Evolutionary conservation across 768 basidiomycete genomes (phyloP).

Genomic region (Lactifluus hygrophoroides): DNA sequence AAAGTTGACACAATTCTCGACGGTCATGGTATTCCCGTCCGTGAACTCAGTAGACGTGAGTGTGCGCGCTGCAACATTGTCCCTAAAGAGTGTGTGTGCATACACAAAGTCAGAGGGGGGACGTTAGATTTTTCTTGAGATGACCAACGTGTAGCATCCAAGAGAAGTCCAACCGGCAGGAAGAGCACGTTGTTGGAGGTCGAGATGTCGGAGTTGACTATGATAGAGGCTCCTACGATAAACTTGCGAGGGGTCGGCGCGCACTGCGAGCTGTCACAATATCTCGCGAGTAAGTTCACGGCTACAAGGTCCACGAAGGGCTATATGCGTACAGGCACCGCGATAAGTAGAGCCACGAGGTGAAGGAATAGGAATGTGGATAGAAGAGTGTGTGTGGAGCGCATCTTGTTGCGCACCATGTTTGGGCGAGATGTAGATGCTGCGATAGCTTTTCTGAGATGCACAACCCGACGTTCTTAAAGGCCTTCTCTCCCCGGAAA

Average conservation of each 20-base stretch:
- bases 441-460: neutral
- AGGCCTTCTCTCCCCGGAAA: neutral
- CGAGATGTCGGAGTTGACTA: conserved; percentile 2
- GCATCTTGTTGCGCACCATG: conserved; percentile 12
- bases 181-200: conserved; percentile 25
- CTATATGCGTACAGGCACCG: neutral
- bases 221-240: neutral
- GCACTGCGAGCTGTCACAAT: neutral
- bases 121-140: neutral
- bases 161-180: conserved; percentile 47
- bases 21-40: conserved; percentile 50
- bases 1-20: conserved; percentile 40
- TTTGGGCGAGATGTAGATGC: conserved; percentile 1
- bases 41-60: conserved; percentile 41
- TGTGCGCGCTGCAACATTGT: conserved; percentile 50
- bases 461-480: conserved; percentile 9
- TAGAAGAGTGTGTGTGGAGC: neutral
- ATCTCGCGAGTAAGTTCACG: neutral
- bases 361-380: neutral
- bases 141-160: conserved; percentile 54
- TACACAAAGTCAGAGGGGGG: conserved; percentile 26
- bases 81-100: conserved; percentile 35
- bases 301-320: neutral
- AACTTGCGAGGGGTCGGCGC: neutral
- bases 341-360: neutral